Evolutionary conservation across 352 stramenopile species (phyloP), one percentile per base, ranked within the genome.

Genomic region (Stramenopiles sp.): DNA sequence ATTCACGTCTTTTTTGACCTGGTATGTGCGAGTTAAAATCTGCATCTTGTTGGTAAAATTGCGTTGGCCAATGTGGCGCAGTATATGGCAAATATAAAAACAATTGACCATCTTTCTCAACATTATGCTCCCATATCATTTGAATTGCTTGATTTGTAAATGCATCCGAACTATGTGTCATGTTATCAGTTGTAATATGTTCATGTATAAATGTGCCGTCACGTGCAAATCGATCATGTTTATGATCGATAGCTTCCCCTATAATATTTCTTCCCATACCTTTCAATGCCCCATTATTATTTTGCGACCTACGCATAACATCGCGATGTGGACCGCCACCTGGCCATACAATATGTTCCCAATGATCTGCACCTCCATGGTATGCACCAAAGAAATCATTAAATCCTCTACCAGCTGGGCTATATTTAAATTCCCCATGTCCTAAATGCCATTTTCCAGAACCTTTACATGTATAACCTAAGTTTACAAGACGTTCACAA

Each of bases 371-470:
- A 0, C 43, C 83, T 7, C 83, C 83, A 20, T 33, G 33, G 73
- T 86, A 86, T 73, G 82, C 85, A 31, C 83, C 83, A 81, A 80
- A 82, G 78, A 86, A 86, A 77, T 73, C 81, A 38, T 86, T 82
- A 79, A 86, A 86, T 29, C 83, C 83, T 73, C 79, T 79, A 74
- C 80, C 82, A 23, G 78, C 69, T n/a, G 83, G 83, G 0, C 83
- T 63, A 31, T 85, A 84, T 6, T 80, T 77, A 63, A 78, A 84
- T 6, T 78, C 78, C 32, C 83, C 74, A 30, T 85, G 81, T 20
- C 84, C 84, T 7, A 87, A 76, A 80, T 87, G 84, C 84, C 84
- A 87, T 53, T 87, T 87, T 27, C 84, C 84, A 29, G 86, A 53
- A 53, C 83, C 83, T 13, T 69, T 81, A n/a, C 83, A 86, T n/a